These are phyloP conservation scores for Teratosphaeria zuluensis DNA, from an alignment of 2,329 filamentous ascomycete species.

Conservation along the genomic window DNA sequence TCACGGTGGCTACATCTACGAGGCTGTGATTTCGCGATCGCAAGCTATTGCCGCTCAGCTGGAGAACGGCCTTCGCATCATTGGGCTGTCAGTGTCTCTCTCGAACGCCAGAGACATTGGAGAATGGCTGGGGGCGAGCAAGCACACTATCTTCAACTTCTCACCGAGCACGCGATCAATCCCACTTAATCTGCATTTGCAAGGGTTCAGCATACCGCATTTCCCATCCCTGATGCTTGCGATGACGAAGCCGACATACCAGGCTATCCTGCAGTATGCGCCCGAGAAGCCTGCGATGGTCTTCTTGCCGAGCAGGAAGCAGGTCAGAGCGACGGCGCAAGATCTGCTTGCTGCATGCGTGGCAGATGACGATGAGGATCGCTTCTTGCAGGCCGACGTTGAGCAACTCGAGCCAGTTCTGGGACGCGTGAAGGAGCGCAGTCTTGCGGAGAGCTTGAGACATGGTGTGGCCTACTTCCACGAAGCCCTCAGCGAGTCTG, in stretches of 20 bases:
- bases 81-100: conserved; percentile 84
- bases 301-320: conserved; percentile 89
- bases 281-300: conserved; percentile 78
- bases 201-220: conserved; percentile 91
- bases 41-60: conserved; percentile 88
- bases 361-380: conserved; percentile 83
- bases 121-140: conserved; percentile 95
- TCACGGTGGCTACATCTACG: conserved; percentile 78
- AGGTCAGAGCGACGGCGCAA: conserved; percentile 75
- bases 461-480: conserved; percentile 98
- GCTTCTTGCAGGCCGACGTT: conserved; percentile 77
- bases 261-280: conserved; percentile 79
- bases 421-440: conserved; percentile 72
- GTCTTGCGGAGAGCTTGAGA: conserved; percentile 76
- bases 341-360: conserved; percentile 82
- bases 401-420: conserved; percentile 76
- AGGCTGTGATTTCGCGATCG: conserved; percentile 95
- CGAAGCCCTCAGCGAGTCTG: conserved; percentile 77
- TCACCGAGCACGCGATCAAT: conserved; percentile 83
- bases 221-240: conserved; percentile 97
- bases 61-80: conserved; percentile 72
- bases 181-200: conserved; percentile 85
- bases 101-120: conserved; percentile 89
- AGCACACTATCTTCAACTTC: conserved; percentile 98
- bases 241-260: conserved; percentile 91